Conservation (phyloP, 108 stramenopile genomes). For the Stephanodiscus triporus region DNA sequence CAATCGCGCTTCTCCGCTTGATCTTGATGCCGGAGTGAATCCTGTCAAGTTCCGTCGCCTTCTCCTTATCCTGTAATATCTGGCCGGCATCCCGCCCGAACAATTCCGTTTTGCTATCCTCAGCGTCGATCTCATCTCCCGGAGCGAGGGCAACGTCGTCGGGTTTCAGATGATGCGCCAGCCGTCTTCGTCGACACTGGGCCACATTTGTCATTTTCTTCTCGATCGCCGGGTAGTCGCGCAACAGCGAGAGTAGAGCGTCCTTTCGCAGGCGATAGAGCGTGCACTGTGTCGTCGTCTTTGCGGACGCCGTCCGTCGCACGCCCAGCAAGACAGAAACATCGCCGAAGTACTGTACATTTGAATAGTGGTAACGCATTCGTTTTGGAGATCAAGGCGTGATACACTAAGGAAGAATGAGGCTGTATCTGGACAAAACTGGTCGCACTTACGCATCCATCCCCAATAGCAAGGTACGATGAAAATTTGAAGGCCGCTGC, state of each 20-base stretch:
- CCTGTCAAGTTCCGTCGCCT: conserved; percentile 22
- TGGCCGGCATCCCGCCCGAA: conserved; percentile 45
- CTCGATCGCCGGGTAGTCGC: conserved; percentile 53
- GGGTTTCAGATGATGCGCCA: conserved; percentile 48
- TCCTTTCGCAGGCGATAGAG: conserved; percentile 48
- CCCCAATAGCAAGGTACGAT: conserved; percentile 56
- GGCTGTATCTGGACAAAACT: neutral
- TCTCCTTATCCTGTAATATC: conserved; percentile 38
- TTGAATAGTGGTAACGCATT: neutral
- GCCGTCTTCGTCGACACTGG: conserved; percentile 38
- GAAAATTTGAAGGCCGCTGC: conserved; percentile 17
- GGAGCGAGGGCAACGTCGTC: conserved; percentile 21
- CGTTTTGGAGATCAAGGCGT: neutral
- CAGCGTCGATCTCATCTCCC: conserved; percentile 57
- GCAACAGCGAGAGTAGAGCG: conserved; percentile 36
- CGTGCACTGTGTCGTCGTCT: conserved; percentile 60
- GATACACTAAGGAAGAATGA: neutral
- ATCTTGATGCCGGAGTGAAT: conserved; percentile 27
- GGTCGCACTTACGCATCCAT: conserved; percentile 56
- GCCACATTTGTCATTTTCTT: conserved; percentile 55
- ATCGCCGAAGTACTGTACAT: conserved; percentile 57
- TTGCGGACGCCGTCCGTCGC: conserved; percentile 57
- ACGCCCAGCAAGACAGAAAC: conserved; percentile 52
- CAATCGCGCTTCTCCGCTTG: neutral
- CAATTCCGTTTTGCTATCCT: conserved; percentile 53